Conservation (phyloP, 2,329 filamentous ascomycete genomes). For the Fusarium cicatricum region DNA sequence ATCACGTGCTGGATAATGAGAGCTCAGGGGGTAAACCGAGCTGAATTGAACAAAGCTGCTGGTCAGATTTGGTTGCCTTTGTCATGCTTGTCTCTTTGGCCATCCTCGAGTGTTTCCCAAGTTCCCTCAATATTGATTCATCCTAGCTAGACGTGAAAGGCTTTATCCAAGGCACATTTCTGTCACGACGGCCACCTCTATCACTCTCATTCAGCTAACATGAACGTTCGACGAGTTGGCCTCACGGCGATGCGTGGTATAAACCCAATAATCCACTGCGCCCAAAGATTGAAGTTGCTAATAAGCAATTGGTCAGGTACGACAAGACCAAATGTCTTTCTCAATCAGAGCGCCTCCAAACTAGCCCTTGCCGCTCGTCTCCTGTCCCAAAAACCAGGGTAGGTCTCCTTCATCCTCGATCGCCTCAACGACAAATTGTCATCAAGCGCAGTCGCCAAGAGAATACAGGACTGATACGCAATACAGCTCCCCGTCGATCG, state of each 20-base stretch:
- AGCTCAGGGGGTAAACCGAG: no score
- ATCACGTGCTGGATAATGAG: no score
- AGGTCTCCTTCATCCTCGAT: not conserved
- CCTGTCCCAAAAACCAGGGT: conserved; percentile 12
- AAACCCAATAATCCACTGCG: fast-evolving
- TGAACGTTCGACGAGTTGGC: conserved; percentile 4
- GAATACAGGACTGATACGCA: not conserved
- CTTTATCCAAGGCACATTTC: no score
- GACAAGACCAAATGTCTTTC: not conserved
- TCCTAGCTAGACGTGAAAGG: no score
- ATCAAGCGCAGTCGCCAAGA: not conserved
- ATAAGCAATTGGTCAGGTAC: not conserved
- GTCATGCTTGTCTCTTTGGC: no score
- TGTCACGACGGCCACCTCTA: not conserved
- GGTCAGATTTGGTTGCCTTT: no score
- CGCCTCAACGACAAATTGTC: not conserved
- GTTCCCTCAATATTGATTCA: not conserved
- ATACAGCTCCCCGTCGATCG: not conserved
- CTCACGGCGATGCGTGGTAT: not conserved
- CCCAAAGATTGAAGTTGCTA: no score
- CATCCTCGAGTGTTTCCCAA: not conserved
- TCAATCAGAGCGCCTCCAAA: not conserved
- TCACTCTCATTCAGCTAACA: not conserved
- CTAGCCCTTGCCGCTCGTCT: not conserved
- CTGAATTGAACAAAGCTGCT: no score